A percentile compares a stretch with the other conserved stretches of the same genome.
Evolutionary conservation across 2,329 filamentous ascomycete species (phyloP).

Genomic region (Exophiala alcalophila): DNA sequence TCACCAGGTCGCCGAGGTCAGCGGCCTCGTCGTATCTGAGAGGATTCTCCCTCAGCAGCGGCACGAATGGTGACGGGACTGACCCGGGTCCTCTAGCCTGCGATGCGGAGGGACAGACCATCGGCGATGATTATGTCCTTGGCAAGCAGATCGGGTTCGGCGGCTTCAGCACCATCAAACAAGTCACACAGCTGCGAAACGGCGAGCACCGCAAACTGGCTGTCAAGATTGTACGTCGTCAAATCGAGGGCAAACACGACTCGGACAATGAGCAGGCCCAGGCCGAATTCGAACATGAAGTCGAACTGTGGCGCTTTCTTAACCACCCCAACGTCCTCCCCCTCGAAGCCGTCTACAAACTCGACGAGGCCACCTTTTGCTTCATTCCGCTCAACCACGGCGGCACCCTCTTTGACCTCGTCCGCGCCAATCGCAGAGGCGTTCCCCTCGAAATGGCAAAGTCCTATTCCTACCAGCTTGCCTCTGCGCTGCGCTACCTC

Average conservation of each 20-base stretch:
- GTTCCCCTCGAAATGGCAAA: constrained; percentile 53
- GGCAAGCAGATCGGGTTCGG: constrained; percentile 64
- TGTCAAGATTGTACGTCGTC: constrained; percentile 66
- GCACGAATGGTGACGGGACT: constrained; percentile 26
- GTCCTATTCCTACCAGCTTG: constrained; percentile 62
- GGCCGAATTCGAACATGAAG: constrained; percentile 66
- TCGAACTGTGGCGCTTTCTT: constrained; percentile 64
- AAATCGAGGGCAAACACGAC: constrained; percentile 54
- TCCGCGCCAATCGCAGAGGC: constrained; percentile 55
- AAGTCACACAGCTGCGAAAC: constrained; percentile 60
- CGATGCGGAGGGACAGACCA: constrained; percentile 65
- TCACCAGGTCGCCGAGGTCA: constrained; percentile 51
- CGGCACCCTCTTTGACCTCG: constrained; percentile 62
- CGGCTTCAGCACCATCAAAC: constrained; percentile 65
- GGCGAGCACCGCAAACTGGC: constrained; percentile 54
- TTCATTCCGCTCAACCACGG: constrained; percentile 63
- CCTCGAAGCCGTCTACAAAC: constrained; percentile 63
- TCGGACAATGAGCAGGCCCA: constrained; percentile 63
- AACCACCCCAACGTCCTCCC: constrained; percentile 61
- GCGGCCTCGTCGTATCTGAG: constrained; percentile 56
- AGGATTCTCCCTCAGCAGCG: constrained; percentile 49
- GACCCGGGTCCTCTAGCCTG: constrained; percentile 46
- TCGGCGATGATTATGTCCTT: constrained; percentile 65
- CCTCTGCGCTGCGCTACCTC: constrained; percentile 62
- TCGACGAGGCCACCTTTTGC: constrained; percentile 66